phyloP scores from a whole-genome alignment of 2,329 filamentous ascomycete genomes.

The Pseudovirgaria hyperparasitica region DNA sequence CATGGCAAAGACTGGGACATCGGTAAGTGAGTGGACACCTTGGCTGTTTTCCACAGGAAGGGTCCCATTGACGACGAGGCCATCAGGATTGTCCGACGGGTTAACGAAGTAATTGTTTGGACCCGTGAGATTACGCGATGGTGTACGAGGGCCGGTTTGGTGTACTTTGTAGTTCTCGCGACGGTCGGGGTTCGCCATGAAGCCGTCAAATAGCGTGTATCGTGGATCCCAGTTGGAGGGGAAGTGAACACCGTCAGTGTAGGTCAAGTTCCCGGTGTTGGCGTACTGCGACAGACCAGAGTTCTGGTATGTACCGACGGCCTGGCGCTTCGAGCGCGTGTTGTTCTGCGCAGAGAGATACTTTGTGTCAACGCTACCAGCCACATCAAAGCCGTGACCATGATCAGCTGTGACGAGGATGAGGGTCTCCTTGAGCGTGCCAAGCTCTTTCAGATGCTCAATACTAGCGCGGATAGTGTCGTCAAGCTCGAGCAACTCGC shows the following conservation, averaged over 20 bases:
- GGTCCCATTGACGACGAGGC: constrained; percentile 66
- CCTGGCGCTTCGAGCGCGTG: constrained; percentile 61
- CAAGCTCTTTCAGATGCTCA: constrained; percentile 51
- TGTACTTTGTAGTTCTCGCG: constrained; percentile 66
- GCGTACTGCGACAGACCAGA: constrained; percentile 68
- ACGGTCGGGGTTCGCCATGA: constrained; percentile 60
- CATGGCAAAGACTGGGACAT: constrained; percentile 52
- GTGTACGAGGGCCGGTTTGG: constrained; percentile 49
- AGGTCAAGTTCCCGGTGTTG: constrained; percentile 45
- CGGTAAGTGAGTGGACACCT: constrained; percentile 33
- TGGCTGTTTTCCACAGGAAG: constrained; percentile 48
- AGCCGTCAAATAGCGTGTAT: constrained; percentile 64
- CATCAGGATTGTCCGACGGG: constrained; percentile 50
- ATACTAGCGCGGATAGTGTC: constrained; percentile 70
- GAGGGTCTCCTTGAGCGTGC: constrained; percentile 61
- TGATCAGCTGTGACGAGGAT: constrained; percentile 77
- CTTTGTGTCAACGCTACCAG: constrained; percentile 66
- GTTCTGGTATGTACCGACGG: constrained; percentile 59
- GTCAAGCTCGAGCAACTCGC: constrained; percentile 74
- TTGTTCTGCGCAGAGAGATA: constrained; percentile 54
- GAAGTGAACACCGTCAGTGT: constrained; percentile 64
- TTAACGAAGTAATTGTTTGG: constrained; percentile 52
- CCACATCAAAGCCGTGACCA: constrained; percentile 82
- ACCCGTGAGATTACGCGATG: constrained; percentile 44
- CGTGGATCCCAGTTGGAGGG: constrained; percentile 75